Conservation (phyloP, 2,329 filamentous ascomycete species). For the Penicillium sp. region DNA sequence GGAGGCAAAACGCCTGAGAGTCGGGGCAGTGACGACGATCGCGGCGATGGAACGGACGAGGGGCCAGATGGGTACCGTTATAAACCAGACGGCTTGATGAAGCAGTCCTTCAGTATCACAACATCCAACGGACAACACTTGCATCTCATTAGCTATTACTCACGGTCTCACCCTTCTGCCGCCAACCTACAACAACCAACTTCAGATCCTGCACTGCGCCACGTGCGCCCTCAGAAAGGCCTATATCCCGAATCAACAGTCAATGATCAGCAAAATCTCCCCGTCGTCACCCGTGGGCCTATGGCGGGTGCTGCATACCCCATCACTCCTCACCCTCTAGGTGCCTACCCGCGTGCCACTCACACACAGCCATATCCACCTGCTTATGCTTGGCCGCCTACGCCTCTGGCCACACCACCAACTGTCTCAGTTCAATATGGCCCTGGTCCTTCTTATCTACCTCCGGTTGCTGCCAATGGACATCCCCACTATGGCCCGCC, state of each 20-base stretch:
- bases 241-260: constrained; percentile 97
- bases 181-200: constrained; percentile 77
- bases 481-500: constrained; percentile 37
- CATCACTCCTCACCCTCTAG: constrained; percentile 52
- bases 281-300: constrained; percentile 74
- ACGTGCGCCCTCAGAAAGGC: constrained; percentile 84
- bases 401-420: constrained; percentile 46
- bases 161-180: constrained; percentile 70
- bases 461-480: constrained; percentile 34
- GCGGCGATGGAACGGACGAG: constrained; percentile 66
- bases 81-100: constrained; percentile 96
- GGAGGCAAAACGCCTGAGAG: constrained; percentile 80
- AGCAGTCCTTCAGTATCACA: constrained; percentile 99
- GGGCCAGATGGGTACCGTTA: constrained; percentile 86
- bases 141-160: constrained; percentile 96
- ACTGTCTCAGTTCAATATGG: constrained; percentile 38
- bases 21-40: constrained; percentile 78
- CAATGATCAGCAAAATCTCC: constrained; percentile 76
- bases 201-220: constrained; percentile 72
- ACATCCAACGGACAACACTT: constrained; percentile 87
- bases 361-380: constrained; percentile 43
- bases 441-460: constrained; percentile 34
- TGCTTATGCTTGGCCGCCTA: constrained; percentile 46
- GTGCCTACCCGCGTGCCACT: constrained; percentile 53
- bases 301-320: constrained; percentile 59